Evolutionary conservation across 2,329 filamentous ascomycete species (phyloP), one percentile per base, ranked within the genome.

Genomic region (Chalara sp.): DNA sequence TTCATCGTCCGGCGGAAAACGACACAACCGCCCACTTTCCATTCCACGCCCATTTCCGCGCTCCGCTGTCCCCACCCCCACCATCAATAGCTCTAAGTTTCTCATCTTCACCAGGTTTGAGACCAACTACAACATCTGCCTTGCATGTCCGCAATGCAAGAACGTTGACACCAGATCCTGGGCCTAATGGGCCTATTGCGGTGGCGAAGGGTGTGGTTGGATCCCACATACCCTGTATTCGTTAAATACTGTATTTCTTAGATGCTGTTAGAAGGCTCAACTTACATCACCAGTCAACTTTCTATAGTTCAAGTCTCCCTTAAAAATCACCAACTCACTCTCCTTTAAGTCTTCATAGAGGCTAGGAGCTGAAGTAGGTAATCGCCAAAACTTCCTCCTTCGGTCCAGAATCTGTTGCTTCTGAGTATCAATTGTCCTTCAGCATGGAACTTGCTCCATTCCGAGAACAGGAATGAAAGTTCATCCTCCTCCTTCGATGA

Each of bases 21-120:
- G 88, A 90, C 5, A 95, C 84, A n/a, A 97, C 89, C 5, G 92
- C 92, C 87, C 89, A 97, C 70, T 96, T 96, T 41, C 92, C 92
- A 63, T 81, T 87, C 91, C 91, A 97, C 0, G 89, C 91, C 92
- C 92, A 97, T 67, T 88, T 87, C 50, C 93, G 78, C 29, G 81
- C 78, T 30, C 63, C 64, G 45, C 59, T 51, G 54, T 89, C 83
- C 12, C 84, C 87, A 4, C 86, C 87, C 1, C 87, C 87, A 12
- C 77, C 82, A 48, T 87, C 82, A 48, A 72, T 77, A 6, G 78
- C 74, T 58, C 78, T 82, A 48, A 97, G 73, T 66, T 84, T 81
- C 71, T 96, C 90, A 63, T 99, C 93, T 65, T 86, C 80, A 6
- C 92, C 91, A 6, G 81, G 68, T 11, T 83, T 77, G n/a, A 99